Evolutionary conservation across 257 asterid genomes (phyloP).

Genomic region (Solanum pennellii): DNA sequence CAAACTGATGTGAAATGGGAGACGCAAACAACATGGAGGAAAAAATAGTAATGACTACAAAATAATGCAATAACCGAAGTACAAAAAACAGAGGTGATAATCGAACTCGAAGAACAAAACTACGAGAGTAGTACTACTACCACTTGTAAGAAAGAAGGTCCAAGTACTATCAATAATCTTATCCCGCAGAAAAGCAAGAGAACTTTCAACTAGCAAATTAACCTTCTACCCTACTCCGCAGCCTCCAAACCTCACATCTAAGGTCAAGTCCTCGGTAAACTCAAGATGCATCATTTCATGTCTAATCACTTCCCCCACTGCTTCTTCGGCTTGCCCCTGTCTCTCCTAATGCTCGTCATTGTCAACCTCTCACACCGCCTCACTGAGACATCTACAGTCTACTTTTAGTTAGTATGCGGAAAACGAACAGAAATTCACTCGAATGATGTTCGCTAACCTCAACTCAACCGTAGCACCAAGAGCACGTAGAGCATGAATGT

Average conservation of each 20-base stretch:
- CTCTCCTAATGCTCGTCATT: background rate
- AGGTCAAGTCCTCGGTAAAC: background rate
- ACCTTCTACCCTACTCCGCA: background rate
- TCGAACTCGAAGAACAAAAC: background rate
- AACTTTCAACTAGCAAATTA: background rate
- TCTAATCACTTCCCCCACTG: background rate
- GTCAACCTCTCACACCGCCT: background rate
- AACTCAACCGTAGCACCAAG: slow-evolving; percentile 33
- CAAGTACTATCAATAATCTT: background rate
- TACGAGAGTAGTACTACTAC: background rate
- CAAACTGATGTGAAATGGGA: background rate
- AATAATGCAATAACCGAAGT: background rate
- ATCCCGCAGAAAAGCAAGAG: background rate
- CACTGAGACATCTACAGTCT: background rate
- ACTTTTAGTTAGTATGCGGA: background rate
- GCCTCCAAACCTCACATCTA: background rate
- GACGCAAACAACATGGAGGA: background rate
- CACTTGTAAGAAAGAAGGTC: background rate
- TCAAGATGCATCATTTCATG: background rate
- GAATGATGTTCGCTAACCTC: slow-evolving; percentile 11
- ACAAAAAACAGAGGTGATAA: background rate
- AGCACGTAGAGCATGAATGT: slow-evolving; percentile 22
- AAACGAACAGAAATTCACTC: background rate
- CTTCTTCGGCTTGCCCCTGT: background rate
- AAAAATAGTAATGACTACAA: background rate